These are phyloP conservation scores for Phytophthora melonis DNA, from an alignment of 352 stramenopile genomes.

Conservation along the genomic window DNA sequence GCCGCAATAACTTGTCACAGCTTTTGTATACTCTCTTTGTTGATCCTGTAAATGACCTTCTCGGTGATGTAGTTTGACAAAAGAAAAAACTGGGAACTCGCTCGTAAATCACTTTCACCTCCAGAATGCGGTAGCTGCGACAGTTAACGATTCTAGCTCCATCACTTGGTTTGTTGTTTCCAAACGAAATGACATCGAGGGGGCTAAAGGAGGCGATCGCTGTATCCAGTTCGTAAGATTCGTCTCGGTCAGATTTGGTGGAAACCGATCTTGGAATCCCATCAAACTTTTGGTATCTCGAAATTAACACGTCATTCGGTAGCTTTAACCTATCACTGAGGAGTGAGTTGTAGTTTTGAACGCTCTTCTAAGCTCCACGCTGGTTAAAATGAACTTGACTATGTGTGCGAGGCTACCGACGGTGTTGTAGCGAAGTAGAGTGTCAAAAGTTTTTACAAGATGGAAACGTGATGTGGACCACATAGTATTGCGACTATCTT, in stretches of 20 bases:
- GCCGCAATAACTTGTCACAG: constrained; percentile 17
- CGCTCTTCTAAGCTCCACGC: constrained; percentile 13
- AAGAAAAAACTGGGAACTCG: constrained; percentile 19
- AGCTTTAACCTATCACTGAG: background rate
- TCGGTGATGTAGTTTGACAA: constrained; percentile 21
- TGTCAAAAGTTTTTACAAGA: too few species aligned
- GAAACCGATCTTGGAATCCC: constrained; percentile 22
- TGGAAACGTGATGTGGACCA: too few species aligned
- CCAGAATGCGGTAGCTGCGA: constrained; percentile 17
- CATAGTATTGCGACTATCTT: too few species aligned
- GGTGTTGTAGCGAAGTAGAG: too few species aligned
- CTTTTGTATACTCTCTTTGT: constrained; percentile 11
- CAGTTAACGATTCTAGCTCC: constrained; percentile 8
- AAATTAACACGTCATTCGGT: constrained; percentile 47
- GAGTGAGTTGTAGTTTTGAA: constrained; percentile 13
- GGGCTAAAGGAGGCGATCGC: constrained; percentile 1
- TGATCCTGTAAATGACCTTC: constrained; percentile 9
- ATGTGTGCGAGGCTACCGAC: too few species aligned
- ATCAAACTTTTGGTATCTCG: constrained; percentile 69
- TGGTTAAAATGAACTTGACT: too few species aligned
- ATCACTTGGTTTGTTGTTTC: constrained; percentile 2
- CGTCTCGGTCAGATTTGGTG: constrained; percentile 20
- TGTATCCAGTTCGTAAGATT: constrained; percentile 57
- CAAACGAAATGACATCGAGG: background rate
- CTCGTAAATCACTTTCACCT: constrained; percentile 15